phyloP scores from a whole-genome alignment of 306 rosid species.

The Macrotyloma uniflorum region DNA sequence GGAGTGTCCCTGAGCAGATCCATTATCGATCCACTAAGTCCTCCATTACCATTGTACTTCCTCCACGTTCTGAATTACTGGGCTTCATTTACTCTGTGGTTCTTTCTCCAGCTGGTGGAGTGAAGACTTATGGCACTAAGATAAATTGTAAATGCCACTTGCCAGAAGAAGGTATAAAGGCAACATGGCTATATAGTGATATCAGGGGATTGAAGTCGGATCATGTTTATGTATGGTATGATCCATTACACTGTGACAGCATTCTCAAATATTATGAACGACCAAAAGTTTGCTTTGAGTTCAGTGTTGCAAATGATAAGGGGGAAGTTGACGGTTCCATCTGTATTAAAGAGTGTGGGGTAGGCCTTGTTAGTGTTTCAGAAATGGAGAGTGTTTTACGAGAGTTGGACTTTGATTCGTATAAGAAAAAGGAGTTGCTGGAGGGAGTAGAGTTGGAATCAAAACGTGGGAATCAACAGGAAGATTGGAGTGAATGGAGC shows the following conservation, averaged over 20 bases:
- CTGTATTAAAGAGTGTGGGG: conserved; percentile 28
- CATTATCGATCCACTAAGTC: background rate
- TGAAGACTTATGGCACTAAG: background rate
- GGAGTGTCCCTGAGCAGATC: background rate
- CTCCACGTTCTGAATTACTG: background rate
- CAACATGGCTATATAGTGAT: background rate
- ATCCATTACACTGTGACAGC: conserved; percentile 38
- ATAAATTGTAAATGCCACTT: conserved; percentile 12
- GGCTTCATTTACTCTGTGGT: conserved; percentile 38
- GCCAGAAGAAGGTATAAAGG: background rate
- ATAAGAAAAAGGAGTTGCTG: background rate
- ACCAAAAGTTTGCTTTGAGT: conserved; percentile 18
- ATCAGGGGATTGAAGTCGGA: background rate
- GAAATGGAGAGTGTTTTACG: background rate
- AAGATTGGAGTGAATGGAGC: background rate
- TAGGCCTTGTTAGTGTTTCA: background rate
- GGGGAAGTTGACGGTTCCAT: conserved; percentile 8
- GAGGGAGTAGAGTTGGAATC: background rate
- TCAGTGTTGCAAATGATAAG: background rate
- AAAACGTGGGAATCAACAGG: background rate
- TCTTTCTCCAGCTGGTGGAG: conserved; percentile 26
- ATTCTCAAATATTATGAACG: background rate
- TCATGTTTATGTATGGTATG: conserved; percentile 46
- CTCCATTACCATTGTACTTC: background rate
- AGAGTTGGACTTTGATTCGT: background rate